Percentiles rank a stretch among this genome's conserved stretches.
Conservation (phyloP, 2,329 filamentous ascomycete genomes). For the Arachnopeziza araneosa region DNA sequence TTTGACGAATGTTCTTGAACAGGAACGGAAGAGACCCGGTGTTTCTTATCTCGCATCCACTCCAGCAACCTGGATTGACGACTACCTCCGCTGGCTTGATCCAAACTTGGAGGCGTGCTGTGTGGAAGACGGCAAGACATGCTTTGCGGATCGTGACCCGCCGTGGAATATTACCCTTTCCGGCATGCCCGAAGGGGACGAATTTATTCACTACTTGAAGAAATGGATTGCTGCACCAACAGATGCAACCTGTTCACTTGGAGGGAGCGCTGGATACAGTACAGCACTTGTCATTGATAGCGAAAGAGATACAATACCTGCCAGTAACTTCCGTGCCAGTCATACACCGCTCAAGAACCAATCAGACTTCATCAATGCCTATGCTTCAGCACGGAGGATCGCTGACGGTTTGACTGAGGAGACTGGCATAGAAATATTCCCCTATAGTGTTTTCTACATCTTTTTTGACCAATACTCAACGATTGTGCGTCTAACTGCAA, state of each 20-base stretch:
- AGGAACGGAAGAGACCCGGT: slow-evolving; percentile 84
- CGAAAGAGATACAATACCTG: slow-evolving; percentile 60
- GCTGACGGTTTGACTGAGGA: slow-evolving; percentile 65
- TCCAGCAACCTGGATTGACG: slow-evolving; percentile 93
- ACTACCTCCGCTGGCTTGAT: slow-evolving; percentile 96
- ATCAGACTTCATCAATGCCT: slow-evolving; percentile 86
- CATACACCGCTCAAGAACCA: slow-evolving; percentile 86
- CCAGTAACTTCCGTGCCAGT: slow-evolving; percentile 86
- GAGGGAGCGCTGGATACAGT: slow-evolving; percentile 81
- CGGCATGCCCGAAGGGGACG: slow-evolving; percentile 90
- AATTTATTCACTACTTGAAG: slow-evolving; percentile 80
- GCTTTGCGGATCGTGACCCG: slow-evolving; percentile 72
- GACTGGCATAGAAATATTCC: slow-evolving; percentile 80
- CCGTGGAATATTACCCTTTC: slow-evolving; percentile 83
- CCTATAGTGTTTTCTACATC: slow-evolving; percentile 96
- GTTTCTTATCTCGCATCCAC: slow-evolving; percentile 84
- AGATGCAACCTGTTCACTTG: slow-evolving; percentile 78
- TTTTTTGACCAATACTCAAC: slow-evolving; percentile 96
- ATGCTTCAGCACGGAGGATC: slow-evolving; percentile 83
- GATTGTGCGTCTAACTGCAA: slow-evolving; percentile 74
- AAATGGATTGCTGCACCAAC: slow-evolving; percentile 80
- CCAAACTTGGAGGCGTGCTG: slow-evolving; percentile 61
- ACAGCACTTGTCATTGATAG: slow-evolving; percentile 75
- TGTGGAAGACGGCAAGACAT: slow-evolving; percentile 49
- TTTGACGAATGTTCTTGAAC: slow-evolving; percentile 83